A percentile compares a stretch with the other conserved stretches of the same genome.
Evolutionary conservation across 2,329 filamentous ascomycete genomes (phyloP).

Genomic region (Penicillium verrucosum): DNA sequence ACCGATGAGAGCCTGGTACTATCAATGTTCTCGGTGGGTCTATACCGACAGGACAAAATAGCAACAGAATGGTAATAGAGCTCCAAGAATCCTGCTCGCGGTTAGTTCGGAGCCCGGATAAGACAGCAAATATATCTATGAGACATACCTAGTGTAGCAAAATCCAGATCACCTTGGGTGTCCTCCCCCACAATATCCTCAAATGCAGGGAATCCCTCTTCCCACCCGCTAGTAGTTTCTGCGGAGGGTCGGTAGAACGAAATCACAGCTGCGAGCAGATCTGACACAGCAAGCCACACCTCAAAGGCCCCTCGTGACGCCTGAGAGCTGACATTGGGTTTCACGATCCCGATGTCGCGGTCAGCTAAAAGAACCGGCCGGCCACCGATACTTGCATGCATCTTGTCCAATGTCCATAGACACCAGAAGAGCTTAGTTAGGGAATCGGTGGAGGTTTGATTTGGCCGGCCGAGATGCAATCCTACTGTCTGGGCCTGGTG

Average conservation of each 20-base stretch:
- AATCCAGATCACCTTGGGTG: constrained; percentile 26
- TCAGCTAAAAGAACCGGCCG: constrained; percentile 40
- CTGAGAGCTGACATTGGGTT: constrained; percentile 22
- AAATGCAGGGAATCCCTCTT: constrained; percentile 39
- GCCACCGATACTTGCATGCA: constrained; percentile 42
- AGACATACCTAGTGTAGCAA: constrained; percentile 28
- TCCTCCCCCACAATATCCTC: constrained; percentile 32
- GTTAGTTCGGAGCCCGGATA: not conserved
- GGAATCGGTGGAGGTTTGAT: constrained; percentile 28
- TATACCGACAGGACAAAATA: constrained; percentile 55
- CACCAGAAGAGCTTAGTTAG: constrained; percentile 39
- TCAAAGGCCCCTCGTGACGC: constrained; percentile 29
- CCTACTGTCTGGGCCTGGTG: constrained; percentile 42
- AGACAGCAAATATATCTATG: not conserved
- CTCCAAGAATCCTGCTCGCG: constrained; percentile 47
- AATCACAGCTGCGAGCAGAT: constrained; percentile 39
- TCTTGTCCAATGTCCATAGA: constrained; percentile 42
- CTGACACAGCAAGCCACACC: constrained; percentile 39
- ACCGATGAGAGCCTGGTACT: constrained; percentile 51
- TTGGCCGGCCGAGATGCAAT: constrained; percentile 39
- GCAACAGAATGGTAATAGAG: constrained; percentile 57
- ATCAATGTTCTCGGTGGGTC: constrained; percentile 35
- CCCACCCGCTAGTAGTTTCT: constrained; percentile 37
- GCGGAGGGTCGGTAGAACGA: constrained; percentile 40
- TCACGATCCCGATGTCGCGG: constrained; percentile 39